Evolutionary conservation across 2,329 filamentous ascomycete species (phyloP), one percentile per base, ranked within the genome.

Genomic region (Xylariomycetidae sp.): DNA sequence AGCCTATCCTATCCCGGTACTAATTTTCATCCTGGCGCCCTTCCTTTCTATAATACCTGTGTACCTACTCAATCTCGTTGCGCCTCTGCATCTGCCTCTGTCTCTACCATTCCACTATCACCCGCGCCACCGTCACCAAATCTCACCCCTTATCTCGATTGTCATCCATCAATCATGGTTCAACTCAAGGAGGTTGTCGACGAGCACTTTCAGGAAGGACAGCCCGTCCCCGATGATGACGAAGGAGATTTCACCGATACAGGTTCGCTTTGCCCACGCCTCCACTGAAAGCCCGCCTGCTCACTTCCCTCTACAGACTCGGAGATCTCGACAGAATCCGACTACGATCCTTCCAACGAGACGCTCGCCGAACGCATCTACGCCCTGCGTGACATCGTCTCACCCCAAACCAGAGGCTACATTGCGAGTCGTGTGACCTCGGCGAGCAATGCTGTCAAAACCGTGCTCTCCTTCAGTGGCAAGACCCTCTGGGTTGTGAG

Each of bases 151-250:
- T n/a, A n/a, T n/a, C n/a, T n/a, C n/a, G n/a, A n/a, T n/a, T n/a
- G n/a, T n/a, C n/a, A n/a, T n/a, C n/a, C n/a, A n/a, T n/a, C n/a
- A n/a, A 52, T 7, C 54, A 96, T 97, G 90, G 90, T 97, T 64
- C 88, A 90, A 67, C 86, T 97, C 59, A 86, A 88, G 60, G 90
- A 97, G 73, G 90, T 97, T 58, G 83, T 94, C 61, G 90, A 97
- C 62, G 89, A 96, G 75, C 86, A 94, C 67, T 94, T 96, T 72
- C 74, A 83, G 67, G 70, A 77, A 62, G 69, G 73, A 49, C 81
- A 84, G 55, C 67, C 80, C 42, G 71, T 77, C 37, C 77, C 81
- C 40, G 82, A 88, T 49, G 83, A 92, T 36, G 87, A 94, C 39
- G 89, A 89, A 58, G 45, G 28, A 29, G 90, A 94, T 69, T 94